Evolutionary conservation across 495 filamentous ascomycete genomes (phyloP), one percentile per base, ranked within the genome.

Genomic region (Niebla homalea): DNA sequence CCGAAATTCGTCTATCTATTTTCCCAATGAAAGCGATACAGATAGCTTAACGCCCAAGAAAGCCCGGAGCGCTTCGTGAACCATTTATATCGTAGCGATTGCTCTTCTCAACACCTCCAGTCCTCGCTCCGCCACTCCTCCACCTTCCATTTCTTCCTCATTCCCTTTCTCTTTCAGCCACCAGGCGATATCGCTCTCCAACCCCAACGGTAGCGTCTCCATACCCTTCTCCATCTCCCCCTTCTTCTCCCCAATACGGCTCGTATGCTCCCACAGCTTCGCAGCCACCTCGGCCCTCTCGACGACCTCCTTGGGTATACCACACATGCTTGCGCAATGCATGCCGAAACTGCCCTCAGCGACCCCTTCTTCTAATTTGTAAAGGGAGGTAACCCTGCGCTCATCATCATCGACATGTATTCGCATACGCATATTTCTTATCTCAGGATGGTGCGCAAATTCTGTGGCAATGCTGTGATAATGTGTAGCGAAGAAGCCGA

Each of bases 291-390:
- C 93, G 3, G 93, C 92, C 15, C 81, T 65, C 61, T 89, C 81
- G 40, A 99, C 84, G 26, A 99, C 83, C 58, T 79, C 81, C 38
- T 66, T 70, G 0, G 89, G 74, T 41, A 99, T 96, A 1, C 93
- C 93, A 54, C 93, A 99, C 92, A 97, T 99, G 35, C 85, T 78
- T 2, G 93, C 93, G 62, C 93, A 99, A 64, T 97, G 93, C 93
- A 99, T 99, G 56, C 93, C 93, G 67, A 96, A 97, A 58, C 85
- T 92, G 1, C 93, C 93, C 67, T 97, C 93, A 3, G 93, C 93
- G 36, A 99, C 89, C 7, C 93, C 93, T 19, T 84, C 76, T 67
- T 97, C 93, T 0, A 99, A 74, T 60, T 90, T 92, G 64, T 99
- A 99, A 49, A 99, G 65, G 67, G 97, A 99, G 0, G 92, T 95